Conservation (phyloP, 306 rosid genomes). For the Mucuna pruriens region DNA sequence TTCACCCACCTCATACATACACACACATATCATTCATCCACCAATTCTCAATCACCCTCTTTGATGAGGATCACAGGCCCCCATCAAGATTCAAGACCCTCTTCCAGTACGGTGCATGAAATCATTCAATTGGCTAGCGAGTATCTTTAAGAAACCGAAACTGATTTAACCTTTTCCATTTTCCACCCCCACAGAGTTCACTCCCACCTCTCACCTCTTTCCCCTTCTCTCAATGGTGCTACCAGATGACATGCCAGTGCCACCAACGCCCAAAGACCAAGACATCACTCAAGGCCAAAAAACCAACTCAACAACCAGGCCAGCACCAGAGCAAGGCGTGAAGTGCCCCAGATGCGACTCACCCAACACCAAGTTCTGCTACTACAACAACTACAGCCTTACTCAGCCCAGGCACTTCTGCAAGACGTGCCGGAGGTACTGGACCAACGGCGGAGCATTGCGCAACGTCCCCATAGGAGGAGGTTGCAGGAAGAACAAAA, state of each 20-base stretch:
- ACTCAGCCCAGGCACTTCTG: constrained; percentile 88
- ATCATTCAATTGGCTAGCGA: neutral
- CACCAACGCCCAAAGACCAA: constrained; percentile 31
- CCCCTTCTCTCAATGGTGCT: constrained; percentile 41
- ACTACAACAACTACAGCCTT: constrained; percentile 88
- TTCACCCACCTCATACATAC: constrained; percentile 35
- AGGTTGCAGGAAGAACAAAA: constrained; percentile 81
- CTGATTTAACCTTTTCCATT: neutral
- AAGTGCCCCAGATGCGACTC: constrained; percentile 87
- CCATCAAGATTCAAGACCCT: constrained; percentile 43
- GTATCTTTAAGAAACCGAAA: constrained; percentile 36
- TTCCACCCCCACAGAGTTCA: neutral
- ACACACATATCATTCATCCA: neutral
- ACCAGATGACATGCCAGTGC: constrained; percentile 39
- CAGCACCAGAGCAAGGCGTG: constrained; percentile 50
- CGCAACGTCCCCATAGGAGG: constrained; percentile 88
- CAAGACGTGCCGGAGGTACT: constrained; percentile 83
- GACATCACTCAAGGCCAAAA: constrained; percentile 37
- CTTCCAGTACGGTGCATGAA: constrained; percentile 60
- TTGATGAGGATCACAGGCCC: constrained; percentile 81
- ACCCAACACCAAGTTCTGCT: constrained; percentile 84
- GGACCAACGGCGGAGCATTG: constrained; percentile 87
- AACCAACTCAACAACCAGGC: constrained; percentile 34
- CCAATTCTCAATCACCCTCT: constrained; percentile 44
- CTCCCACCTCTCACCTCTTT: neutral